Percentiles rank a stretch among this genome's conserved stretches.
These are phyloP conservation scores for Hypoxylon sp. DNA, from an alignment of 2,329 filamentous ascomycete species.

Conservation along the genomic window DNA sequence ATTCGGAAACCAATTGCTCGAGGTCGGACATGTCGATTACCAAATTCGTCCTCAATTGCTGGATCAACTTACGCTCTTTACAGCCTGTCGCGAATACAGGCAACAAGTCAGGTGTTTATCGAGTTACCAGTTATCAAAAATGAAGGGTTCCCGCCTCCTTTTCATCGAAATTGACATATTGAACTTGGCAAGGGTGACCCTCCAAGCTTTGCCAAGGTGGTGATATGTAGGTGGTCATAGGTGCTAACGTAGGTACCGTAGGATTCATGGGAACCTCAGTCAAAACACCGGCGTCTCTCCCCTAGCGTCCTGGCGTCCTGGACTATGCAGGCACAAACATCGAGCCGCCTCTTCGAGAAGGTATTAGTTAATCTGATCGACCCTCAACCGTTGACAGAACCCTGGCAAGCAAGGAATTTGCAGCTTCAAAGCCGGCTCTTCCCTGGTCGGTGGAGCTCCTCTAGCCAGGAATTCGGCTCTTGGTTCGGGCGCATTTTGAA, in stretches of 20 bases:
- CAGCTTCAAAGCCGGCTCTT: slow-evolving; percentile 13
- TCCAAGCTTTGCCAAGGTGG: slow-evolving; percentile 31
- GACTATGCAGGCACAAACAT: slow-evolving; percentile 15
- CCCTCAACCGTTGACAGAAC: background rate
- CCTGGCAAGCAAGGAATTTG: slow-evolving; percentile 22
- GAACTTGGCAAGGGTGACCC: slow-evolving; percentile 20
- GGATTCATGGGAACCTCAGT: slow-evolving; percentile 25
- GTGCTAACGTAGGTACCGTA: slow-evolving; percentile 4
- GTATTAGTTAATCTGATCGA: slow-evolving; percentile 31
- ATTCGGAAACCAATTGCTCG: background rate
- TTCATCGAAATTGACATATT: slow-evolving; percentile 21
- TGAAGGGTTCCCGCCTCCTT: slow-evolving; percentile 26
- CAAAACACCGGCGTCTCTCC: slow-evolving; percentile 30
- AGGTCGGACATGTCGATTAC: background rate
- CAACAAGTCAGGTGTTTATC: slow-evolving; percentile 22
- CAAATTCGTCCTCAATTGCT: background rate
- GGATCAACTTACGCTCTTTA: background rate
- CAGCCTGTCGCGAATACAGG: background rate
- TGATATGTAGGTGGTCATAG: slow-evolving; percentile 17
- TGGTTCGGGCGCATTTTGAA: slow-evolving; percentile 15
- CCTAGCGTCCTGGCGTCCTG: slow-evolving; percentile 6
- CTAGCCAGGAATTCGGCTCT: slow-evolving; percentile 16
- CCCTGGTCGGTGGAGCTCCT: slow-evolving; percentile 8
- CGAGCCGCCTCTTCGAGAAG: slow-evolving; percentile 29
- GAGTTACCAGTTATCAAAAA: slow-evolving; percentile 6